A percentile compares a stretch with the other conserved stretches of the same genome.
Evolutionary conservation across 768 basidiomycete species (phyloP).

Genomic region (Termitomyces bulborhizus): DNA sequence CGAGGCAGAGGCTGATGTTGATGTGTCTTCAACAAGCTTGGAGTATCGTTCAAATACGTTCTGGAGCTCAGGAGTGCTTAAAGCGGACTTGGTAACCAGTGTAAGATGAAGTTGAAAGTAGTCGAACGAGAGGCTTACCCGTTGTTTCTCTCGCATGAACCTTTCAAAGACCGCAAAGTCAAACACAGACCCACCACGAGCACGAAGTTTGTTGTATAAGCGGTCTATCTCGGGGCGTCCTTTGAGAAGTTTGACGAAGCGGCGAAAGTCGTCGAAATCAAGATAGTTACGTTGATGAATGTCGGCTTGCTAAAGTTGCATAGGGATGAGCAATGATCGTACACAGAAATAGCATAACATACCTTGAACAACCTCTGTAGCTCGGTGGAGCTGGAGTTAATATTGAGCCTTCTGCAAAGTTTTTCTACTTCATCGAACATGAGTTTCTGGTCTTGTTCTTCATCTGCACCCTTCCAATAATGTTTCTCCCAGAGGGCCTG

Average conservation of each 20-base stretch:
- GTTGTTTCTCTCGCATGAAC: constrained; percentile 44
- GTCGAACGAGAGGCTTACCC: constrained; percentile 21
- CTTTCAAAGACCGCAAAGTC: constrained; percentile 35
- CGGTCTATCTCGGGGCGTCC: constrained; percentile 73
- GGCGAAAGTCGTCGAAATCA: constrained; percentile 77
- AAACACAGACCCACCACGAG: constrained; percentile 26
- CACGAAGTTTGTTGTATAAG: constrained; percentile 45
- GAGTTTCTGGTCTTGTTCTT: constrained; percentile 52
- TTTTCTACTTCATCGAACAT: constrained; percentile 72
- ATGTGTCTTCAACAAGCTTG: constrained; percentile 1
- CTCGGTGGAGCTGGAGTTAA: constrained; percentile 56
- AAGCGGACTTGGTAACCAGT: constrained; percentile 25
- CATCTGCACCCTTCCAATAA: constrained; percentile 75
- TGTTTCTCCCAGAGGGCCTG: constrained; percentile 79
- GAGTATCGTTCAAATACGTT: constrained; percentile 36
- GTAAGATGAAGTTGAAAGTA: neutral
- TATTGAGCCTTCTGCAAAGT: constrained; percentile 66
- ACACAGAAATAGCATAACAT: neutral
- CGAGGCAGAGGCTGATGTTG: constrained; percentile 20
- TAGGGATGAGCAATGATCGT: neutral
- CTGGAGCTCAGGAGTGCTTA: constrained; percentile 28
- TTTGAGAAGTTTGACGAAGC: constrained; percentile 82
- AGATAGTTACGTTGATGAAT: constrained; percentile 48
- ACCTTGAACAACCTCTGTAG: constrained; percentile 58
- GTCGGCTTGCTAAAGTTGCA: constrained; percentile 58